Percentiles rank a stretch among this genome's conserved stretches.
Conservation (phyloP, 768 basidiomycete genomes). For the Phylloporus rhodoxanthus region DNA sequence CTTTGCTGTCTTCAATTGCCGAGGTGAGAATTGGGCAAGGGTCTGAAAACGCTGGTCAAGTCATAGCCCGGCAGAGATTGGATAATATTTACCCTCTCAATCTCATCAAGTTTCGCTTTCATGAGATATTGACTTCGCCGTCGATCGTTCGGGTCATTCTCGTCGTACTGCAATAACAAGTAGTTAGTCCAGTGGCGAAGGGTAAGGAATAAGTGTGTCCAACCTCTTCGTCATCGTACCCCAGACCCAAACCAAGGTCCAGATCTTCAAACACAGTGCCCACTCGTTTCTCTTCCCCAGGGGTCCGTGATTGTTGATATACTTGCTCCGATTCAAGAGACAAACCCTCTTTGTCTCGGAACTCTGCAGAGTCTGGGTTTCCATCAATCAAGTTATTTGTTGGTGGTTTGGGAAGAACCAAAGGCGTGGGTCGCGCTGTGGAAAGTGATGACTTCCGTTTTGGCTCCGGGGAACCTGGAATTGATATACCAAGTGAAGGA, state of each 20-base stretch:
- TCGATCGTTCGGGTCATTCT: slow-evolving; percentile 66
- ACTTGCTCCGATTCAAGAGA: slow-evolving; percentile 28
- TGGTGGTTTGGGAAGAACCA: slow-evolving; percentile 42
- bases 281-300: slow-evolving; percentile 40
- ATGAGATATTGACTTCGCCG: slow-evolving; percentile 70
- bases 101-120: slow-evolving; percentile 72
- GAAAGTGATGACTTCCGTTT: slow-evolving; percentile 34
- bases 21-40: slow-evolving; percentile 63
- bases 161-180: slow-evolving; percentile 46
- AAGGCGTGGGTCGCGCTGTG: slow-evolving; percentile 50
- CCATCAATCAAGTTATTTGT: slow-evolving; percentile 27
- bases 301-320: slow-evolving; percentile 27
- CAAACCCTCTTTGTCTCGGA: slow-evolving; percentile 14
- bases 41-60: slow-evolving; percentile 36
- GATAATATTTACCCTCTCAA: slow-evolving; percentile 52
- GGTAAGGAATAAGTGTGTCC: slow-evolving; percentile 17
- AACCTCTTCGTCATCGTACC: slow-evolving; percentile 40
- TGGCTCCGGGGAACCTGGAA: slow-evolving; percentile 37
- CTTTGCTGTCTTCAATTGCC: slow-evolving; percentile 25
- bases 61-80: neutral
- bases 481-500: slow-evolving; percentile 29
- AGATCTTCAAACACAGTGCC: slow-evolving; percentile 43
- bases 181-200: slow-evolving; percentile 12
- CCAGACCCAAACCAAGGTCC: slow-evolving; percentile 39
- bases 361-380: slow-evolving; percentile 6